Evolutionary conservation across 1,284 basidiomycete species (phyloP).

Genomic region (Agroathelia rolfsii): DNA sequence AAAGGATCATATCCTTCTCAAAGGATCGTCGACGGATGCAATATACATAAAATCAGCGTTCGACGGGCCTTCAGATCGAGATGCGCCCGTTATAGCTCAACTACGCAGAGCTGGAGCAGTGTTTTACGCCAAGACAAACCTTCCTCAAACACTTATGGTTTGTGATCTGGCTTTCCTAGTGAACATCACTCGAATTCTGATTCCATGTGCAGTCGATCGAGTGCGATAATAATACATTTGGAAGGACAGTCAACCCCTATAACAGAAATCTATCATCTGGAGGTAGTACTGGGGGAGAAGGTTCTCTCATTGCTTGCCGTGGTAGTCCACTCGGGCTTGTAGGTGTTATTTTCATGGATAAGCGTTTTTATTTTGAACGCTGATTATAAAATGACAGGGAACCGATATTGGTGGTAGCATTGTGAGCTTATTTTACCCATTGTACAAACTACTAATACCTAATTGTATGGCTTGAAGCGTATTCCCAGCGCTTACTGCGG

Average conservation of each 20-base stretch:
- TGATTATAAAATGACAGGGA: too few relatives aligned
- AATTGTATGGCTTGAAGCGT: too few relatives aligned
- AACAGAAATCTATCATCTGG: slow-evolving; percentile 43
- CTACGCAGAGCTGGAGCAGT: slow-evolving; percentile 45
- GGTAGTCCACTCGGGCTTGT: slow-evolving; percentile 49
- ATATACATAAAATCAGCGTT: slow-evolving; percentile 28
- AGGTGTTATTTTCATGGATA: too few relatives aligned
- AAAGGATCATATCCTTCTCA: too few relatives aligned
- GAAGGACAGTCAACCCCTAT: slow-evolving; percentile 42
- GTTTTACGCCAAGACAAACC: slow-evolving; percentile 48
- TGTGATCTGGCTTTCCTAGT: too few relatives aligned
- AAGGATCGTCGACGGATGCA: neutral
- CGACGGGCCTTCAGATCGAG: slow-evolving; percentile 28
- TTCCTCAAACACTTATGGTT: slow-evolving; percentile 41
- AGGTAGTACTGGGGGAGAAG: slow-evolving; percentile 56
- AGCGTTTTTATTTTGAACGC: too few relatives aligned
- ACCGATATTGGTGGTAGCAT: slow-evolving; percentile 48
- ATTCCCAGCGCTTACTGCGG: slow-evolving; percentile 40
- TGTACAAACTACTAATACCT: too few relatives aligned
- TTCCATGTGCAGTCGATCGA: slow-evolving; percentile 29
- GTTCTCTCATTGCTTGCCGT: slow-evolving; percentile 47
- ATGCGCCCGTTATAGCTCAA: slow-evolving; percentile 36
- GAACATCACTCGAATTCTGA: slow-evolving; percentile 3
- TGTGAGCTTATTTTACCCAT: too few relatives aligned
- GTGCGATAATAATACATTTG: slow-evolving; percentile 43